phyloP scores from a whole-genome alignment of 768 basidiomycete genomes.

The Suillus luteus region DNA sequence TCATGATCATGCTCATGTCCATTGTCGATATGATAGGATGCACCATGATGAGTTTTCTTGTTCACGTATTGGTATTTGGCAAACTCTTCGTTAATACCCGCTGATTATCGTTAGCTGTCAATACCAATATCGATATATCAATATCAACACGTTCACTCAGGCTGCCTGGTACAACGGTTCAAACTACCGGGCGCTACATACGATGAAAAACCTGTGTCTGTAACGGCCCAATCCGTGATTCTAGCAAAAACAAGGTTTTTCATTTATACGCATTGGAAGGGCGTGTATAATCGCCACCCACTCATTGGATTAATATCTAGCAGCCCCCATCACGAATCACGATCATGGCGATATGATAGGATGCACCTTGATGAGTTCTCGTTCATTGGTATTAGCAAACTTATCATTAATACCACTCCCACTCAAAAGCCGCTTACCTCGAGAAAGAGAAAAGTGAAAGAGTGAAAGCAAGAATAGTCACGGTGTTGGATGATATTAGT shows the following conservation, averaged over 20 bases:
- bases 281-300: too few relatives aligned
- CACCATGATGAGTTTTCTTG: too few relatives aligned
- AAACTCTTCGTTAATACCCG: too few relatives aligned
- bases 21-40: too few relatives aligned
- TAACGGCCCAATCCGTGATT: neutral
- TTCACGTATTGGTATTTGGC: too few relatives aligned
- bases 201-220: neutral
- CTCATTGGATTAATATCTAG: neutral
- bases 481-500: too few relatives aligned
- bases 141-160: conserved; percentile 50
- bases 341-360: neutral
- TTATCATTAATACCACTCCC: neutral
- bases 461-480: too few relatives aligned
- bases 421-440: neutral
- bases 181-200: conserved; percentile 39
- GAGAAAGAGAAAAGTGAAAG: too few relatives aligned
- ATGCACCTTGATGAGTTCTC: neutral
- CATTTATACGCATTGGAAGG: neutral
- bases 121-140: conserved; percentile 27
- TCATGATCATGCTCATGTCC: too few relatives aligned
- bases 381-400: neutral
- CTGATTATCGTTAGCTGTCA: too few relatives aligned
- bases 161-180: conserved; percentile 25
- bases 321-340: too few relatives aligned
- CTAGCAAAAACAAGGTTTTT: neutral